Evolutionary conservation across 306 rosid species (phyloP).

Genomic region (Benincasa hispida): DNA sequence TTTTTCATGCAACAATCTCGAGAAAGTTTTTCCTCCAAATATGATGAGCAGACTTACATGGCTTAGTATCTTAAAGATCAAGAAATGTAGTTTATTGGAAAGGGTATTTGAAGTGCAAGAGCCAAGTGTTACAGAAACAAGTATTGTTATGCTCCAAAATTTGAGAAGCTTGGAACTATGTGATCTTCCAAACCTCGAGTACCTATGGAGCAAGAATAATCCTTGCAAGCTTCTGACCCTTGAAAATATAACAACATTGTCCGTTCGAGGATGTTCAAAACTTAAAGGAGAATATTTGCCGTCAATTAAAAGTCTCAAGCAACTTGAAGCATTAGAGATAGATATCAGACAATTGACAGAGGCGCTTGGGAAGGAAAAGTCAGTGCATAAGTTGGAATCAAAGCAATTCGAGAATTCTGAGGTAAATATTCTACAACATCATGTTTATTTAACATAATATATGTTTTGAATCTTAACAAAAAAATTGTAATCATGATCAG

Average conservation of each 20-base stretch:
- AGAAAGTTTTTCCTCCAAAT: not conserved
- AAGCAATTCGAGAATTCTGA: too few relatives aligned
- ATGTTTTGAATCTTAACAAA: too few relatives aligned
- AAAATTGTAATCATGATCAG: not conserved
- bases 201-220: not conserved
- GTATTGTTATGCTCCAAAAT: not conserved
- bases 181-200: not conserved
- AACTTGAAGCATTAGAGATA: not conserved
- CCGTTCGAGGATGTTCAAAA: not conserved
- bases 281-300: not conserved
- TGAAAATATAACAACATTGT: not conserved
- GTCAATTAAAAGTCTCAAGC: not conserved
- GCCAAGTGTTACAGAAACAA: not conserved
- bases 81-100: not conserved
- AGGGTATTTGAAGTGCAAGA: not conserved
- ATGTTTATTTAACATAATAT: too few relatives aligned
- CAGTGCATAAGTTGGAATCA: too few relatives aligned
- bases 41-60: not conserved
- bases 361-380: too few relatives aligned
- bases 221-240: not conserved
- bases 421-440: too few relatives aligned
- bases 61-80: not conserved
- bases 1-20: not conserved
- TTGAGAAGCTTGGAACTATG: not conserved
- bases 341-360: too few relatives aligned